phyloP scores from a whole-genome alignment of 75 land plant genomes.

The Larix kaempferi region DNA sequence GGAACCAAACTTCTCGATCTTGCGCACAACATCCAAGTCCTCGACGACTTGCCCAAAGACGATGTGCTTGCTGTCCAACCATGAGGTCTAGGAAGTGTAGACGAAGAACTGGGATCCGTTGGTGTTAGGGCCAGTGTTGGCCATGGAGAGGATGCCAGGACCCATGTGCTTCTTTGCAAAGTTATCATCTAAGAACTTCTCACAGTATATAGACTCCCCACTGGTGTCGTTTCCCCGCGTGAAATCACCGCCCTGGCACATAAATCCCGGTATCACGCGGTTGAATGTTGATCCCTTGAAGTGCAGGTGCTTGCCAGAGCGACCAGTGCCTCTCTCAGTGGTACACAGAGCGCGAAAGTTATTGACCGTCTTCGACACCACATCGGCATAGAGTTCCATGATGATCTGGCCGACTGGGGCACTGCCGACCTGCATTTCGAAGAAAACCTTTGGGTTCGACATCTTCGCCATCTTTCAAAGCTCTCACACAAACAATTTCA shows the following conservation, averaged over 20 bases:
- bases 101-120: slow-evolving; percentile 86
- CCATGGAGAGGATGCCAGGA: slow-evolving; percentile 72
- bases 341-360: slow-evolving; percentile 90
- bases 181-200: slow-evolving; percentile 63
- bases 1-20: slow-evolving; percentile 68
- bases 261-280: slow-evolving; percentile 80
- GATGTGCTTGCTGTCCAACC: slow-evolving; percentile 81
- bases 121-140: slow-evolving; percentile 65
- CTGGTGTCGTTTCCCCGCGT: slow-evolving; percentile 77
- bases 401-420: slow-evolving; percentile 60
- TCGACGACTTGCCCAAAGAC: slow-evolving; percentile 70
- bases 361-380: slow-evolving; percentile 61
- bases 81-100: slow-evolving; percentile 52
- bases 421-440: slow-evolving; percentile 72
- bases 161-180: slow-evolving; percentile 72
- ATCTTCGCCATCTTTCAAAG: not conserved
- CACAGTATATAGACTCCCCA: slow-evolving; percentile 73
- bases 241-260: slow-evolving; percentile 93
- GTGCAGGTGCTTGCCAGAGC: slow-evolving; percentile 65
- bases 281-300: slow-evolving; percentile 78
- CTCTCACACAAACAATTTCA: too few relatives aligned
- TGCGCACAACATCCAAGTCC: slow-evolving; percentile 55
- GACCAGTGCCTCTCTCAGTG: slow-evolving; percentile 75
- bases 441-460: slow-evolving; percentile 72
- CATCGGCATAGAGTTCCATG: slow-evolving; percentile 74